Conservation (phyloP, 768 basidiomycete genomes). For the Panaeolus papilionaceus region DNA sequence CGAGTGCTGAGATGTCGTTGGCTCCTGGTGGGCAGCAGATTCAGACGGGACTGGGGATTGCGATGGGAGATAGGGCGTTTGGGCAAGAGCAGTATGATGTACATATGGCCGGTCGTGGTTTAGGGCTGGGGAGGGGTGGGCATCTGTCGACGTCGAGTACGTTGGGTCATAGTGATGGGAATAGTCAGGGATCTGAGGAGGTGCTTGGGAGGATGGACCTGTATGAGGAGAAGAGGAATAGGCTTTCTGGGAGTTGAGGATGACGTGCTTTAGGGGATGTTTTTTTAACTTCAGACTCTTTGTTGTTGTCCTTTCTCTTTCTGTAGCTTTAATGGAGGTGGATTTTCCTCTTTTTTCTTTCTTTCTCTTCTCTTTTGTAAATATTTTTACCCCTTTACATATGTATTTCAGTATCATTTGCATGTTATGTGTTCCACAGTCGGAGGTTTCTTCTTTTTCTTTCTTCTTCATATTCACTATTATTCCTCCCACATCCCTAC, state of each 20-base stretch:
- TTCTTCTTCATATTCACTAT: slow-evolving; percentile 6
- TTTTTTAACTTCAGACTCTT: not conserved
- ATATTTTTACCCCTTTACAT: not conserved
- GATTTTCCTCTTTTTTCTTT: not conserved
- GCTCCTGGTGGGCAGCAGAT: slow-evolving; percentile 18
- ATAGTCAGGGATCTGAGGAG: slow-evolving; percentile 54
- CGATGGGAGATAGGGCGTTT: slow-evolving; percentile 8
- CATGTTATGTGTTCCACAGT: not conserved
- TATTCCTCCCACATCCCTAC: not conserved
- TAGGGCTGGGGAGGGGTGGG: slow-evolving; percentile 28
- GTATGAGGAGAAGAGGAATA: slow-evolving; percentile 28
- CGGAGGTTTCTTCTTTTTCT: not conserved
- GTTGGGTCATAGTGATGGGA: slow-evolving; percentile 30
- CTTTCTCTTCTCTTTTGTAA: no score
- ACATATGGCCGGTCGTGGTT: slow-evolving; percentile 25
- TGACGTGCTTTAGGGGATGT: not conserved
- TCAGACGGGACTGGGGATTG: not conserved
- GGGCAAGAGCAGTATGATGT: slow-evolving; percentile 18
- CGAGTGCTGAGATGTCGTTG: slow-evolving; percentile 7
- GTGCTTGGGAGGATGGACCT: slow-evolving; percentile 62
- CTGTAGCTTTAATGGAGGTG: not conserved
- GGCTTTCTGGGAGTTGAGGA: slow-evolving; percentile 12
- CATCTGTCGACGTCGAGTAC: slow-evolving; percentile 32
- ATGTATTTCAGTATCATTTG: not conserved
- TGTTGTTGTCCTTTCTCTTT: not conserved